These are phyloP conservation scores for Bathelium albidoporum DNA, from an alignment of 495 filamentous ascomycete genomes.

Conservation along the genomic window DNA sequence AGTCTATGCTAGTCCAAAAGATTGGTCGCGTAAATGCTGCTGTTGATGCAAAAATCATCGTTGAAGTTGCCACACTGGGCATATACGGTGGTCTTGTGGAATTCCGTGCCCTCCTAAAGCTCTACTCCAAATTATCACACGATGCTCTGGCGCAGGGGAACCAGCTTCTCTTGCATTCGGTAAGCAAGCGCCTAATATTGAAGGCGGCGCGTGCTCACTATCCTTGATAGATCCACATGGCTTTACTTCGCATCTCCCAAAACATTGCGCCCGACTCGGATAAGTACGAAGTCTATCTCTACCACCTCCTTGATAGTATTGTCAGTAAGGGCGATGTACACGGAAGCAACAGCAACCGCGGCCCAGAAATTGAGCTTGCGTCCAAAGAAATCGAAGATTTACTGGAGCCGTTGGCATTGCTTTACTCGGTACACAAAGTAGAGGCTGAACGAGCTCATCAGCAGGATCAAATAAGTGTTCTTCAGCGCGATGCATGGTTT, in stretches of 20 bases:
- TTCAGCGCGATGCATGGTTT: conserved; percentile 91
- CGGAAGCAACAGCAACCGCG: conserved; percentile 47
- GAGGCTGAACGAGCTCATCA: conserved; percentile 43
- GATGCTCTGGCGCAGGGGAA: conserved; percentile 60
- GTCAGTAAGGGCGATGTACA: conserved; percentile 77
- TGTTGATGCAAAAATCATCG: conserved; percentile 75
- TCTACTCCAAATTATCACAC: conserved; percentile 62
- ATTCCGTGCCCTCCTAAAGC: conserved; percentile 72
- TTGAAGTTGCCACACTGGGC: conserved; percentile 67
- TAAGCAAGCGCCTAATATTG: conserved; percentile 35
- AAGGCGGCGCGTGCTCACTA: not conserved
- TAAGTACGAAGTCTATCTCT: conserved; percentile 66
- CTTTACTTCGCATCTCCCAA: conserved; percentile 66
- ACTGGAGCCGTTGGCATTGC: conserved; percentile 65
- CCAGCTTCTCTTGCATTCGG: conserved; percentile 47
- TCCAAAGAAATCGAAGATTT: conserved; percentile 75
- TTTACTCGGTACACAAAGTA: conserved; percentile 50
- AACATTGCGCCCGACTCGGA: conserved; percentile 55
- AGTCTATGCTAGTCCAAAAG: conserved; percentile 91
- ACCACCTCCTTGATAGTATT: conserved; percentile 75
- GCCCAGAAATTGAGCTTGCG: conserved; percentile 66
- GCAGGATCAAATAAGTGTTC: conserved; percentile 37
- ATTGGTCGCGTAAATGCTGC: conserved; percentile 66
- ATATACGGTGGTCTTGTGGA: conserved; percentile 62
- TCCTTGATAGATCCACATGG: conserved; percentile 51